Evolutionary conservation across 2,329 filamentous ascomycete genomes (phyloP), one percentile per base, ranked within the genome.

Genomic region (Mycosphaerelloides madeirae): DNA sequence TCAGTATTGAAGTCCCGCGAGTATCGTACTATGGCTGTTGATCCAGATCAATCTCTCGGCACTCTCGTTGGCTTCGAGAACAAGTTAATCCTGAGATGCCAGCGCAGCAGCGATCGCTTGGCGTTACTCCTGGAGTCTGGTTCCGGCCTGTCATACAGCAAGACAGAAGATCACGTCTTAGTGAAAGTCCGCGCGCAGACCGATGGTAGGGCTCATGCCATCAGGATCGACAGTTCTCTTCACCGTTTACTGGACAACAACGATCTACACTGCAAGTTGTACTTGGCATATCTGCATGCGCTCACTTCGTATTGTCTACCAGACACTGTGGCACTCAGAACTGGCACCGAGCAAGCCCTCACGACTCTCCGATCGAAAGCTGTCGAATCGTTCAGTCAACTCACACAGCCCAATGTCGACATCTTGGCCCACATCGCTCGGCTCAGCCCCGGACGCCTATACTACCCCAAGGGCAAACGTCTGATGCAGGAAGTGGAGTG

Each of bases 21-120:
- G 16, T 56, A 52, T 20, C 47, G 43, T 13, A 14, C 18, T 11
- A 52, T 54, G 44, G 19, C 20, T 8, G 41, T 65, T 1, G 78
- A 82, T 40, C 57, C 60, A 0, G 52, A 77, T 7, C 83, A 87
- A 54, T 75, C 83, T 39, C 64, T 73, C 0, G 82, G 81, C 0
- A 79, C 78, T 0, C 71, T 77, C 53, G 76, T 84, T 45, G 82
- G 83, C 0, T 64, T 85, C 0, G 45, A 63, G 2, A 81, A 75
- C 57, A 83, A 77, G 57, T 62, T 84, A 3, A 72, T 85, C 0
- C 60, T 83, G 2, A 47, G 37, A 7, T 35, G 41, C 11, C 31
- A 22, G 5, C 12, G 25, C 4, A 12, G 25, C 12, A 68, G 72
- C 0, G 72, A 75, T n/a, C 45, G 52, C 1, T 64, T 85, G 0